These are phyloP conservation scores for Pythium oligandrum DNA, from an alignment of 352 stramenopile species.

Conservation along the genomic window DNA sequence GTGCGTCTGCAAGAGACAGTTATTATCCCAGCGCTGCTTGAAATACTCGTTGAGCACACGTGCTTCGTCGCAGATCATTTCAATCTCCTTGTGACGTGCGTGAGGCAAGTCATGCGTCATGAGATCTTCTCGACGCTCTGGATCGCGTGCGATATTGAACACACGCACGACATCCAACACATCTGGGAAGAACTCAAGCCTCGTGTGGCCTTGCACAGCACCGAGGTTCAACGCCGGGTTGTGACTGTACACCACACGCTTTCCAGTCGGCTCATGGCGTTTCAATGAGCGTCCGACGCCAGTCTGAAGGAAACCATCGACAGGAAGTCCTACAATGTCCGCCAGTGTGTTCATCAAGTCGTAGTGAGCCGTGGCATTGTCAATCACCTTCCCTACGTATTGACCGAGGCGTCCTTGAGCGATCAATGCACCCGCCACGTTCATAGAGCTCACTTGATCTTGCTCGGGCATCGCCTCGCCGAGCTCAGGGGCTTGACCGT, in stretches of 20 bases:
- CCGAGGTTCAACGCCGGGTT: slow-evolving; percentile 54
- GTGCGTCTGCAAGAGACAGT: slow-evolving; percentile 25
- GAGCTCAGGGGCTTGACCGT: slow-evolving; percentile 50
- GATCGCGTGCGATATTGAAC: slow-evolving; percentile 44
- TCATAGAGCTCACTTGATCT: slow-evolving; percentile 38
- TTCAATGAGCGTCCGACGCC: slow-evolving; percentile 58
- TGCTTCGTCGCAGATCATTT: slow-evolving; percentile 33
- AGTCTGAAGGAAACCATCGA: slow-evolving; percentile 46
- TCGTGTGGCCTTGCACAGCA: slow-evolving; percentile 41
- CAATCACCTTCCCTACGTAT: slow-evolving; percentile 30
- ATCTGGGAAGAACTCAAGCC: slow-evolving; percentile 52
- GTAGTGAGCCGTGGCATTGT: slow-evolving; percentile 41
- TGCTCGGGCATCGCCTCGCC: slow-evolving; percentile 41
- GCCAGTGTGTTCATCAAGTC: slow-evolving; percentile 64
- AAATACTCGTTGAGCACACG: slow-evolving; percentile 46
- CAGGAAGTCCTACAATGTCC: slow-evolving; percentile 53
- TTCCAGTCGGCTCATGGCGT: slow-evolving; percentile 22
- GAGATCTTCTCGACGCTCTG: slow-evolving; percentile 35
- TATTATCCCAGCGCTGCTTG: slow-evolving; percentile 38
- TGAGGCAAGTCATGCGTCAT: slow-evolving; percentile 25
- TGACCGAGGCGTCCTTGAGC: slow-evolving; percentile 41
- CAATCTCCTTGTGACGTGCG: slow-evolving; percentile 21
- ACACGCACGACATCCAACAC: slow-evolving; percentile 42
- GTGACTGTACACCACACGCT: slow-evolving; percentile 42
- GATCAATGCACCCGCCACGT: slow-evolving; percentile 48